phyloP scores from a whole-genome alignment of 2,329 filamentous ascomycete genomes.

The Pseudocercospora macadamiae region DNA sequence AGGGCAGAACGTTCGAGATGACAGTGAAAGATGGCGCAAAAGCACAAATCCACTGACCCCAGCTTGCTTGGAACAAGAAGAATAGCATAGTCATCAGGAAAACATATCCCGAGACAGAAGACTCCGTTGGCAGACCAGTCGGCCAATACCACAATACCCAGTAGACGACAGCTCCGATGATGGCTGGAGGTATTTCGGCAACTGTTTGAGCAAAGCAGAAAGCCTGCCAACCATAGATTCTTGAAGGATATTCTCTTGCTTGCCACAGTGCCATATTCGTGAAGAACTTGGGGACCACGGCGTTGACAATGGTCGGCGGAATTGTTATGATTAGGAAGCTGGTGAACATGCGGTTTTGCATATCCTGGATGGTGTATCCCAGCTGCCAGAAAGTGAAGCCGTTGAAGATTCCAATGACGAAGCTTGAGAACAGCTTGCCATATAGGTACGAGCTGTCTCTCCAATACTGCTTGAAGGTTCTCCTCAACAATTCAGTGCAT shows the following conservation, averaged over 20 bases:
- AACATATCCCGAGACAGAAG: conserved; percentile 69
- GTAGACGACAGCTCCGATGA: conserved; percentile 68
- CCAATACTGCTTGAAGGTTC: conserved; percentile 69
- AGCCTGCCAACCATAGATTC: conserved; percentile 77
- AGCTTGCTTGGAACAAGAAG: conserved; percentile 73
- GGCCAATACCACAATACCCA: conserved; percentile 78
- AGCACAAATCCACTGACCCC: conserved; percentile 84
- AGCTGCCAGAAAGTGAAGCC: conserved; percentile 77
- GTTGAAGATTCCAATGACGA: conserved; percentile 76
- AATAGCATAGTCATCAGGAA: conserved; percentile 80
- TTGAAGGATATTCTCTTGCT: conserved; percentile 70
- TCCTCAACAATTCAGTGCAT: conserved; percentile 67
- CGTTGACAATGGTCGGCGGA: conserved; percentile 72
- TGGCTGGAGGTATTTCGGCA: conserved; percentile 71
- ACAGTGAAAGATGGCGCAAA: conserved; percentile 79
- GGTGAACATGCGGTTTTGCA: conserved; percentile 80
- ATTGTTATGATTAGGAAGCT: conserved; percentile 61
- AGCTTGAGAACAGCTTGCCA: conserved; percentile 72
- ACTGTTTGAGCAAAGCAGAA: conserved; percentile 75
- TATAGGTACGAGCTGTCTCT: conserved; percentile 76
- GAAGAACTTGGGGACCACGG: conserved; percentile 77
- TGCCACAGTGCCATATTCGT: conserved; percentile 73
- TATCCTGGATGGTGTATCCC: conserved; percentile 65
- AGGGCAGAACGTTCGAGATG: conserved; percentile 74
- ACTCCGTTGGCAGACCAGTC: conserved; percentile 68